Base-by-base conservation (phyloP, 2,329 filamentous ascomycete genomes). In the Exophiala oligosperma region DNA sequence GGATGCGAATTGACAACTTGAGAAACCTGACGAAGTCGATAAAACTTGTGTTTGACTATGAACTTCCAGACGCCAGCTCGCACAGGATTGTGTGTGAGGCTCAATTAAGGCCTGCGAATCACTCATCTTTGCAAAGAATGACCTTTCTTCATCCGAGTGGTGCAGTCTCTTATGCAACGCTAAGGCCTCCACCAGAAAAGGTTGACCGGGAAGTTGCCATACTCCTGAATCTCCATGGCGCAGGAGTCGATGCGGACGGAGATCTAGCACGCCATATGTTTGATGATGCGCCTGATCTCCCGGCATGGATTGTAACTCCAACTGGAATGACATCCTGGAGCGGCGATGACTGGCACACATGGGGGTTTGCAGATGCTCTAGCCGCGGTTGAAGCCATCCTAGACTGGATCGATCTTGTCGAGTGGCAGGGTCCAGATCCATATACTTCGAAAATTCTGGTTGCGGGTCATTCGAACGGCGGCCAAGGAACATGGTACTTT, bases 261-360 rank as follows among this genome's bases (percentile, higher is more conserved):
- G 68, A 75, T 12, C 66, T 75, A 61, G 77, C 79, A 1, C 72
- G 77, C 43, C 74, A 78, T 53, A 74, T 77, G 57, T 69, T 85
- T 35, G 77, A 84, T 66, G 70, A 72, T 21, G 71, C 81, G 1
- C 74, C 79, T 23, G 77, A 83, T 58, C 69, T 84, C 23, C 81
- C 79, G 60, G 77, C 81, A 2, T 86, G 81, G 81, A 72, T 80
- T 1, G 52, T 85, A 14, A 79, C 82, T 63, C 82, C 83, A 8
- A 81, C 78, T 2, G 83, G 83, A 23, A 81, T 80, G 14, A 85
- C 81, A 17, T 70, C 80, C 4, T 85, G 83, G 83, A 82, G 80
- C 63, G 79, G 79, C 24, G 83, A 86, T 68, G 83, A 85, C 64
- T 85, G 83, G 83, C 83, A 85, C 66, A 77, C 73, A 4, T 85